phyloP scores from a whole-genome alignment of 2,329 filamentous ascomycete genomes.

The Microsporum ferrugineum region DNA sequence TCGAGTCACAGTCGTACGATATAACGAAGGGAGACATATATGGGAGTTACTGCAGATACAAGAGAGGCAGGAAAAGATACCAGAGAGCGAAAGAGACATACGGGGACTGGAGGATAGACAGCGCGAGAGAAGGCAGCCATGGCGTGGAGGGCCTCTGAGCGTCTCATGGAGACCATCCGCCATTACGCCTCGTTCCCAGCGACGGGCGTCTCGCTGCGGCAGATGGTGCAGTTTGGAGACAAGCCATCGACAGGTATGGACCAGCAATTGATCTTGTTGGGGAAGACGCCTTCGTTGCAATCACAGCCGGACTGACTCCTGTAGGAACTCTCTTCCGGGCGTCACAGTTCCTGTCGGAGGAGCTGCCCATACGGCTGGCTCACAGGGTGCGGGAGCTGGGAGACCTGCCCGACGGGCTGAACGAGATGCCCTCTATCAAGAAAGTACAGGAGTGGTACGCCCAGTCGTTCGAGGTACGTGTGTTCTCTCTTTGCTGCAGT shows the following conservation, averaged over 20 bases:
- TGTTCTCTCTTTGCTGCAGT: not conserved
- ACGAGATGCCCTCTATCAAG: conserved; percentile 93
- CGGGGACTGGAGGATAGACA: not conserved
- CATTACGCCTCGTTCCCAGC: conserved; percentile 96
- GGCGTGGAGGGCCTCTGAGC: conserved; percentile 71
- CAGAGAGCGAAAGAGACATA: not conserved
- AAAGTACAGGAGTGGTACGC: conserved; percentile 98
- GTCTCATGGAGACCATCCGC: conserved; percentile 91
- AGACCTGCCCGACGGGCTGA: conserved; percentile 85
- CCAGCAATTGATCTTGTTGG: not conserved
- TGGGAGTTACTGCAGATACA: too few species aligned
- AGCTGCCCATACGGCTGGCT: conserved; percentile 89
- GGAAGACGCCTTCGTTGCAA: not conserved
- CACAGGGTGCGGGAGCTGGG: conserved; percentile 92
- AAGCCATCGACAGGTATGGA: conserved; percentile 74
- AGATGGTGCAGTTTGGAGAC: conserved; percentile 99
- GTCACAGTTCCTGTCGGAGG: conserved; percentile 95
- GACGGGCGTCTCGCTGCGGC: conserved; percentile 86
- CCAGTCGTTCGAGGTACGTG: conserved; percentile 88
- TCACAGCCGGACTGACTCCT: not conserved
- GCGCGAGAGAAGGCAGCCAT: not conserved
- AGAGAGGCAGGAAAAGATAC: not conserved
- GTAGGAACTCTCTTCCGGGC: conserved; percentile 89
- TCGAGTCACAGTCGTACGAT: not conserved
- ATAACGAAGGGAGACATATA: not conserved